Base-by-base conservation (phyloP, 2,329 filamentous ascomycete genomes). In the Onygenales sp. region DNA sequence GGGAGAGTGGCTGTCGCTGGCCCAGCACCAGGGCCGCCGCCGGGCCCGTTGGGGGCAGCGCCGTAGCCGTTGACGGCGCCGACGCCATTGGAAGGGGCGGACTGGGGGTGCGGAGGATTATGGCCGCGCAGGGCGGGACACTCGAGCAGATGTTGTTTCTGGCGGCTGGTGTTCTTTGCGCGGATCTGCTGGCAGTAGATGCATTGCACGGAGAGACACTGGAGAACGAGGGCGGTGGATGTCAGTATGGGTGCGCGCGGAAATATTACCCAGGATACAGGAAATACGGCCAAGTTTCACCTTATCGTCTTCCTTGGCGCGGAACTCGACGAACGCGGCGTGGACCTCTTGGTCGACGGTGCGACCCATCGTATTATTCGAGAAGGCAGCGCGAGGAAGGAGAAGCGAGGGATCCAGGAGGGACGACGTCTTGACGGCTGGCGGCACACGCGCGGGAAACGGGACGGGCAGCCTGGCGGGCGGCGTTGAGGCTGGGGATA, bases 161-260 rank as follows among this genome's bases (percentile, higher is more conserved):
- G 75, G 57, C 75, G 73, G 55, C 72, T 75, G 53, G 75, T 77
- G 60, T 77, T 77, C 68, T 77, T 77, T 63, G 75, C 75, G 57
- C 75, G 72, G 54, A 76, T 76, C 63, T 76, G 74, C 61, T 77
- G 74, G 57, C 75, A 77, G 61, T 77, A 77, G 65, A 77, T 76
- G 64, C 75, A 77, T 67, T 77, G 75, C 21, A 76, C 75, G 44
- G 74, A 77, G 56, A 77, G 73, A 64, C 75, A 77, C 71, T 77
- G 61, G 44, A 43, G 50, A 58, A 53, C 51, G 58, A 57, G 57
- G 59, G 59, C 57, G 55, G 58, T 57, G 55, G 43, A 61, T 63
- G 67, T 69, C 65, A 70, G 69, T 69, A 65, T 67, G 63, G 62
- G 59, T 54, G 57, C 55, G 56, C 52, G 58, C 60, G 65, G 66